phyloP scores from a whole-genome alignment of 352 stramenopile genomes.

The Halophytophthora batemanensis region DNA sequence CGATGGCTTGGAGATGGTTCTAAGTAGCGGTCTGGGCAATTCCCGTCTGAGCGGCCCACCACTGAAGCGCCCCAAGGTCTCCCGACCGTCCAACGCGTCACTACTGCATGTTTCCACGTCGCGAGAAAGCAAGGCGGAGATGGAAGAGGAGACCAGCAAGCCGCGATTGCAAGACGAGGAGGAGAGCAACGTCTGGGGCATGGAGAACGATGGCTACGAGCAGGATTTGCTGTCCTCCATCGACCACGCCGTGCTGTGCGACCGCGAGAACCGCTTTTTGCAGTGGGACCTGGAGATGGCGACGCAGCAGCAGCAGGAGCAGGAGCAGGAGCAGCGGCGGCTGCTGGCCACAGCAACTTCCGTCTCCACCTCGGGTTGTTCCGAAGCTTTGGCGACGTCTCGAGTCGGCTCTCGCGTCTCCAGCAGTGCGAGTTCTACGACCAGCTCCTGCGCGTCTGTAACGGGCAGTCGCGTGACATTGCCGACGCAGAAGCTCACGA shows the following conservation, averaged over 20 bases:
- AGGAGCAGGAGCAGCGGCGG: slow-evolving; percentile 28
- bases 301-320: slow-evolving; percentile 31
- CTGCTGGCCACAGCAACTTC: too few relatives aligned
- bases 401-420: slow-evolving; percentile 6
- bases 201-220: slow-evolving; percentile 68
- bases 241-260: slow-evolving; percentile 74
- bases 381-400: slow-evolving; percentile 20
- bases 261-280: slow-evolving; percentile 79
- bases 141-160: slow-evolving; percentile 36
- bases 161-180: slow-evolving; percentile 34
- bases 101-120: slow-evolving; percentile 8
- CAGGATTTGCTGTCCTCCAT: slow-evolving; percentile 73
- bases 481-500: slow-evolving; percentile 35
- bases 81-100: slow-evolving; percentile 6
- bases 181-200: slow-evolving; percentile 62
- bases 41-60: slow-evolving; percentile 16
- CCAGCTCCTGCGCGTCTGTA: slow-evolving; percentile 15
- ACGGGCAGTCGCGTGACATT: slow-evolving; percentile 18
- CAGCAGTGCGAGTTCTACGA: slow-evolving; percentile 11
- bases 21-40: slow-evolving; percentile 14
- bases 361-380: too few relatives aligned
- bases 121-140: slow-evolving; percentile 21
- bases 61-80: slow-evolving; percentile 32
- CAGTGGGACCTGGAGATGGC: slow-evolving; percentile 72
- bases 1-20: slow-evolving; percentile 24